Percentiles rank a stretch among this genome's conserved stretches.
These are phyloP conservation scores for Zizania palustris DNA, from an alignment of 202 grass and related monocot species.

Conservation along the genomic window DNA sequence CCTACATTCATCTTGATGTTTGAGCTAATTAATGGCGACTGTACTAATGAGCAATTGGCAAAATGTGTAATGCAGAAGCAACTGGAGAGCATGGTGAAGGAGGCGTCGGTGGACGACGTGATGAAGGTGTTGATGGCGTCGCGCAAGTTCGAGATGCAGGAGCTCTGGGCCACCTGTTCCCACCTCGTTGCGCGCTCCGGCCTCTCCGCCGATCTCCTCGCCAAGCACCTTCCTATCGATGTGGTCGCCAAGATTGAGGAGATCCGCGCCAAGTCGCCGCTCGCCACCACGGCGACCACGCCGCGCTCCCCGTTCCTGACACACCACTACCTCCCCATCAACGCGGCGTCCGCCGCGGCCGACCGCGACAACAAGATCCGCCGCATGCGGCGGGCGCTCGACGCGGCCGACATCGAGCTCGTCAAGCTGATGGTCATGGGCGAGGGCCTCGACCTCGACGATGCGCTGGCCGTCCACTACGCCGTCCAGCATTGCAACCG, in stretches of 20 bases:
- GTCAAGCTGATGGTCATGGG: conserved; percentile 99
- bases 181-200: conserved; percentile 90
- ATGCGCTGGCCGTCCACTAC: conserved; percentile 95
- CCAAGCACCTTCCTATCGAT: conserved; percentile 95
- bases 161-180: conserved; percentile 86
- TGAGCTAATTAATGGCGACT: background rate
- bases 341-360: conserved; percentile 49
- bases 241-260: conserved; percentile 95
- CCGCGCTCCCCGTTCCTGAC: conserved; percentile 71
- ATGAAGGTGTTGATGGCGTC: conserved; percentile 97
- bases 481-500: conserved; percentile 88
- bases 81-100: conserved; percentile 91
- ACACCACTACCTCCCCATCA: conserved; percentile 81
- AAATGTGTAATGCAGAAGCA: conserved; percentile 67
- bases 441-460: conserved; percentile 96
- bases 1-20: background rate
- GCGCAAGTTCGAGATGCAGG: conserved; percentile 87
- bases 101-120: conserved; percentile 95
- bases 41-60: background rate
- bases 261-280: conserved; percentile 70
- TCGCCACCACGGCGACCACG: background rate
- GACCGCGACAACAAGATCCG: conserved; percentile 93
- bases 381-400: conserved; percentile 83
- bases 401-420: conserved; percentile 96
- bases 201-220: conserved; percentile 84